Percentiles rank a stretch among this genome's conserved stretches.
These are phyloP conservation scores for Mycena epipterygia DNA, from an alignment of 768 basidiomycete genomes.

Conservation along the genomic window DNA sequence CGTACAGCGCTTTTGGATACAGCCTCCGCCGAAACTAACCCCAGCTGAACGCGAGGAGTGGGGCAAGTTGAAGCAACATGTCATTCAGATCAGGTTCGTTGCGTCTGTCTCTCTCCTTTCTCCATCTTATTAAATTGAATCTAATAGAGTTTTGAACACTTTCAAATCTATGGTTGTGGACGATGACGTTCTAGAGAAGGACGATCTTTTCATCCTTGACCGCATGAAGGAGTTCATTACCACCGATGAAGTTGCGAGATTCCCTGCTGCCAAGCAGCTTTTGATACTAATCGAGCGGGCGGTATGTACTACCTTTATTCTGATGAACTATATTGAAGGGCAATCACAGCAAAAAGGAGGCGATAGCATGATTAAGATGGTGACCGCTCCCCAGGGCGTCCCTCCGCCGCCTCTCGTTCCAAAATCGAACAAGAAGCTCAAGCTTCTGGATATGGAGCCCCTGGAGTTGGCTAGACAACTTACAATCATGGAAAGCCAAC, in stretches of 20 bases:
- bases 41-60: constrained; percentile 79
- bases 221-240: constrained; percentile 86
- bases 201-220: constrained; percentile 86
- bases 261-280: constrained; percentile 83
- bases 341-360: constrained; percentile 62
- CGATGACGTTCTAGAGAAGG: constrained; percentile 86
- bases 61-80: constrained; percentile 87
- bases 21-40: constrained; percentile 77
- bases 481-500: constrained; percentile 88
- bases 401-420: constrained; percentile 86
- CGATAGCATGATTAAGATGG: constrained; percentile 67
- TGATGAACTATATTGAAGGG: constrained; percentile 19
- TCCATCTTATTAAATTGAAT: constrained; percentile 12
- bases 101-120: neutral
- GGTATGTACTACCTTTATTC: constrained; percentile 60
- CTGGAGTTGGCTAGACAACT: constrained; percentile 93
- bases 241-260: constrained; percentile 71
- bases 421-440: constrained; percentile 77
- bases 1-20: constrained; percentile 82
- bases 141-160: constrained; percentile 85
- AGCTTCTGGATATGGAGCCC: constrained; percentile 88
- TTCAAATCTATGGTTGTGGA: constrained; percentile 92
- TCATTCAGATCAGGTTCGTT: constrained; percentile 87
- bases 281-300: constrained; percentile 82
- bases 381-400: constrained; percentile 65